Conservation (phyloP, 257 asterid species). For the Echites panduratus region DNA sequence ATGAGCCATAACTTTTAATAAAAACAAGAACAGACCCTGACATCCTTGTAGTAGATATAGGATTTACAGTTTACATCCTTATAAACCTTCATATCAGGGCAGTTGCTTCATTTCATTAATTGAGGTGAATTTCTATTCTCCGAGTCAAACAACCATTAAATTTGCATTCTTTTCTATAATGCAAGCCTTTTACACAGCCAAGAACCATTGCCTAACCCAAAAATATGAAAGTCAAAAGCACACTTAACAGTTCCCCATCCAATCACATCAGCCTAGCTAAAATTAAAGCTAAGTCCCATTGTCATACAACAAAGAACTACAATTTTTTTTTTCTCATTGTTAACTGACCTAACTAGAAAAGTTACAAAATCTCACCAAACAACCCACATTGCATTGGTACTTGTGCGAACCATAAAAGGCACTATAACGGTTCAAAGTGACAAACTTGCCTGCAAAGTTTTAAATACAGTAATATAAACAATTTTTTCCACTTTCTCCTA, state of each 20-base stretch:
- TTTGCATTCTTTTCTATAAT: background rate
- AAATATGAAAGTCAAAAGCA: background rate
- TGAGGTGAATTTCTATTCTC: background rate
- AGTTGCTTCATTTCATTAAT: background rate
- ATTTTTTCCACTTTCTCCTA: background rate
- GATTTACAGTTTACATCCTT: background rate
- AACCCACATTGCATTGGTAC: background rate
- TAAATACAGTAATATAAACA: background rate
- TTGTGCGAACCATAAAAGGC: background rate
- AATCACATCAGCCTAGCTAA: background rate
- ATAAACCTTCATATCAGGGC: background rate
- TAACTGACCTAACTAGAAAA: background rate
- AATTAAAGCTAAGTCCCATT: background rate
- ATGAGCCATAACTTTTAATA: background rate
- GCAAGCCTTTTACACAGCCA: background rate
- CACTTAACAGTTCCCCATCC: background rate
- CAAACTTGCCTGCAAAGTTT: background rate
- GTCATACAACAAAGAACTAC: background rate
- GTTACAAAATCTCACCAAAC: background rate
- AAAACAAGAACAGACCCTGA: background rate
- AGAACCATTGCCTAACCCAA: background rate
- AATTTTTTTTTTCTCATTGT: background rate
- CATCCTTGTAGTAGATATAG: background rate
- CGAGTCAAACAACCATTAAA: background rate
- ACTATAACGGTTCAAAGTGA: background rate